phyloP scores from a whole-genome alignment of 2,329 filamentous ascomycete genomes.

The Lachnellula willkommii region DNA sequence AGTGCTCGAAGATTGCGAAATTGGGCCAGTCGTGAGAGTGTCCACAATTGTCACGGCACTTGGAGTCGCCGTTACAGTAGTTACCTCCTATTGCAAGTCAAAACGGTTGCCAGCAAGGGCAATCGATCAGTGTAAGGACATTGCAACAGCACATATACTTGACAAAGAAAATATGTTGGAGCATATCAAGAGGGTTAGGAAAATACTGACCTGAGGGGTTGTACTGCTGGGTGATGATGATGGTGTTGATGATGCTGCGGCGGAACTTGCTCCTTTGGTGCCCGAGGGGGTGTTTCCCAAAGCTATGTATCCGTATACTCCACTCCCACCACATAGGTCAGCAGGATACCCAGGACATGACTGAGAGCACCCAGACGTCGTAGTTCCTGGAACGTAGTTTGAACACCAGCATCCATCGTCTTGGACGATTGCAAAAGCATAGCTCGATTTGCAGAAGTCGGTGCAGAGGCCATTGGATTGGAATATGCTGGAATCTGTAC shows the following conservation, averaged over 20 bases:
- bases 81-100: conserved; percentile 30
- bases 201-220: conserved; percentile 22
- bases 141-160: too few relatives aligned
- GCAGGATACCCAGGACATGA: conserved; percentile 63
- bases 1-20: conserved; percentile 1
- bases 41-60: conserved; percentile 27
- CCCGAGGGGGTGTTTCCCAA: conserved; percentile 51
- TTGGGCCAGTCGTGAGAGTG: conserved; percentile 7
- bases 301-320: conserved; percentile 61
- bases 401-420: conserved; percentile 68
- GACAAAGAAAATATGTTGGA: too few relatives aligned
- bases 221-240: not conserved
- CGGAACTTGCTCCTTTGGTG: conserved; percentile 36
- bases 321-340: conserved; percentile 60
- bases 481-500: conserved; percentile 48
- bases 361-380: conserved; percentile 46
- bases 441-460: conserved; percentile 50
- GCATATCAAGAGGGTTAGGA: not conserved
- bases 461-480: conserved; percentile 68
- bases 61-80: conserved; percentile 24
- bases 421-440: conserved; percentile 65
- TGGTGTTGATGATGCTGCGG: conserved; percentile 13
- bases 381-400: conserved; percentile 54
- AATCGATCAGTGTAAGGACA: not conserved
- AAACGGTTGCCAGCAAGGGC: conserved; percentile 28